phyloP scores from a whole-genome alignment of 805 yeast genomes.

The Yamadazyma paraphyllophila region DNA sequence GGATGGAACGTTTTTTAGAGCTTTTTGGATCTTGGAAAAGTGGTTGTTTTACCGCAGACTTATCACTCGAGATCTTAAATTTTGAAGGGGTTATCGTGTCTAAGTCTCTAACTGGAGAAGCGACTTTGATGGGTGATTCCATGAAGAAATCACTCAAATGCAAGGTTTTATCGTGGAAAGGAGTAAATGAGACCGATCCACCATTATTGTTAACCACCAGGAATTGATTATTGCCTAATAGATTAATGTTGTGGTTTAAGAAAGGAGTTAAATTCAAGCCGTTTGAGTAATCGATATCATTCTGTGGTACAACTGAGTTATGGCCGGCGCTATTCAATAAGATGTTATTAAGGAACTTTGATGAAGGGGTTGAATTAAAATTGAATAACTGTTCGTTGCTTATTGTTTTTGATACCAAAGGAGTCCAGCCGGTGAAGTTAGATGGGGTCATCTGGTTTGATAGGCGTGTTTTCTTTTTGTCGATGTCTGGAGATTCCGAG shows the following conservation, averaged over 20 bases:
- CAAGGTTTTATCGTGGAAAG: constrained; percentile 41
- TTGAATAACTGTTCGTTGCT: constrained; percentile 32
- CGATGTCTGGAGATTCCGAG: constrained; percentile 9
- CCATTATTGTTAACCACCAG: background rate
- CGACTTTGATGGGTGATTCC: constrained; percentile 39
- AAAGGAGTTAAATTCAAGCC: constrained; percentile 44
- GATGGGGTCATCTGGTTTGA: constrained; percentile 10
- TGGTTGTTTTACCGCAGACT: constrained; percentile 14
- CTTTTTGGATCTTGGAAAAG: constrained; percentile 27
- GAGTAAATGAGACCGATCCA: constrained; percentile 26
- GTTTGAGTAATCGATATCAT: constrained; percentile 26
- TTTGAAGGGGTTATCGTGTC: constrained; percentile 43
- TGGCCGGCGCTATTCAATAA: constrained; percentile 13
- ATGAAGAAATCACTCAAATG: constrained; percentile 43
- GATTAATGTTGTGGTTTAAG: constrained; percentile 32
- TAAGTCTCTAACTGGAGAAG: constrained; percentile 33
- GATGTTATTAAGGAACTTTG: constrained; percentile 20
- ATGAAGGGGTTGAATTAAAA: constrained; percentile 38
- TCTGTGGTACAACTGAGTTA: constrained; percentile 14
- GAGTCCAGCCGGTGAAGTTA: constrained; percentile 41
- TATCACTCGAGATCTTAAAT: constrained; percentile 26
- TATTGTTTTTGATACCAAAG: constrained; percentile 37
- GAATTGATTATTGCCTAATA: constrained; percentile 16
- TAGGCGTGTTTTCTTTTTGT: background rate
- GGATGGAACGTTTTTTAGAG: constrained; percentile 33